Base-by-base conservation (phyloP, 257 asterid genomes). In the Fraxinus anomala region DNA sequence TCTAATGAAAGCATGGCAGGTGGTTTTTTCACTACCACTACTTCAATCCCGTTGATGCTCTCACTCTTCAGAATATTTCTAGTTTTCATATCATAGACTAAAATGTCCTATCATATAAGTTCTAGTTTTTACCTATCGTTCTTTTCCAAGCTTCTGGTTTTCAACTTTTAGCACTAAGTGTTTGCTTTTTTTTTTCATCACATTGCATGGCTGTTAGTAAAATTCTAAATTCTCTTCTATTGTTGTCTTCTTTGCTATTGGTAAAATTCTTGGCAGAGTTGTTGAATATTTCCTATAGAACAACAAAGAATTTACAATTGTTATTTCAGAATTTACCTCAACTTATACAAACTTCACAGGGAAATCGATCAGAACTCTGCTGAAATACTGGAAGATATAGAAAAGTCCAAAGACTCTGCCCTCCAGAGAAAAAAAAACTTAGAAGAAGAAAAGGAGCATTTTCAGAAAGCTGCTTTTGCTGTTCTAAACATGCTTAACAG, bases 391-490 rank as follows among this genome's bases (percentile, higher is more conserved):
- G 92, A 89, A 79, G 97, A 90, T 80, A 78, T 92, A 69, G 91
- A 82, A 81, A 92, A 88, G 82, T 86, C 91, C 84, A 94, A 88
- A 85, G 90, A 85, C 30, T 76, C 86, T 82, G 90, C 85, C 65
- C 88, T 92, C 81, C 92, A 86, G 89, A 92, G 91, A 85, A 90
- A 87, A 85, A 90, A 65, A 77, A 82, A 74, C n/a, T 76, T 94
- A 73, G 94, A 91, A 83, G 92, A 89, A 82, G 94, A 90, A 86
- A 94, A 80, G 83, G 91, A 90, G 66, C 84, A 81, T 77, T 86
- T 87, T 79, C 97, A 91, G 86, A 92, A 89, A 86, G 91, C 97
- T 84, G 92, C 97, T 42, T 87, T 74, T 85, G 92, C 97, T 79
- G 93, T 89, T 83, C 82, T 94, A 68, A 89, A 89, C 87, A 83